Evolutionary conservation across 2,329 filamentous ascomycete genomes (phyloP), one percentile per base, ranked within the genome.

Genomic region (Claviceps cyperi): DNA sequence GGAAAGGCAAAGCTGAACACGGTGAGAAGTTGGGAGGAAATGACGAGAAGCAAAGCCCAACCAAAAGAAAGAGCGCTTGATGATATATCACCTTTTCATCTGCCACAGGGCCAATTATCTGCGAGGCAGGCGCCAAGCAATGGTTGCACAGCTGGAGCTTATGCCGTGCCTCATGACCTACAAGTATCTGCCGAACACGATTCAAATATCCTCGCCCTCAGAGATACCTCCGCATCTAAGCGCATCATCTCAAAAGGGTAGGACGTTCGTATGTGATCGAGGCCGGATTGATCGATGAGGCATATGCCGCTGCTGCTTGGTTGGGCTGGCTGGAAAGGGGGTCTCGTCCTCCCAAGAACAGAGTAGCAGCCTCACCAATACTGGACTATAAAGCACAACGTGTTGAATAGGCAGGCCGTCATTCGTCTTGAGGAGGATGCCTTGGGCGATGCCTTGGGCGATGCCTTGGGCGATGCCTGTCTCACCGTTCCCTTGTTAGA

Each of bases 91-190:
- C 28, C 40, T 35, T 17, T 11, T 38, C 17, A n/a, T 37, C 7
- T 13, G n/a, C 24, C n/a, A 3, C 21, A 32, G 22, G 46, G 21
- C 48, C 43, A 50, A 46, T 50, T 17, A 24, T 36, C n/a, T 41
- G 21, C 17, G 37, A 32, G 28, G 24, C 14, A 21, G 8, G 38
- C 40, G 9, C 19, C 40, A 28, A 49, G 40, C 32, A 43, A 24
- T 9, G 46, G 50, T 51, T 24, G 22, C 46, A 51, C 50, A 24
- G 17, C 46, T 36, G 40, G 35, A 38, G 37, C 17, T 46, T 43
- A 35, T 38, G 40, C 40, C 11, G 38, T 36, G 19, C 46, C n/a
- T 21, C 46, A 35, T 35, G 24, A 21, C 47, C 41, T 32, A 24
- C 38, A 21, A 46, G 50, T 51, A 47, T 21, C 43, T 32, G 40